These are phyloP conservation scores for Pharnaceum exiguum DNA, from an alignment of 148 eudicot genomes.

Conservation along the genomic window DNA sequence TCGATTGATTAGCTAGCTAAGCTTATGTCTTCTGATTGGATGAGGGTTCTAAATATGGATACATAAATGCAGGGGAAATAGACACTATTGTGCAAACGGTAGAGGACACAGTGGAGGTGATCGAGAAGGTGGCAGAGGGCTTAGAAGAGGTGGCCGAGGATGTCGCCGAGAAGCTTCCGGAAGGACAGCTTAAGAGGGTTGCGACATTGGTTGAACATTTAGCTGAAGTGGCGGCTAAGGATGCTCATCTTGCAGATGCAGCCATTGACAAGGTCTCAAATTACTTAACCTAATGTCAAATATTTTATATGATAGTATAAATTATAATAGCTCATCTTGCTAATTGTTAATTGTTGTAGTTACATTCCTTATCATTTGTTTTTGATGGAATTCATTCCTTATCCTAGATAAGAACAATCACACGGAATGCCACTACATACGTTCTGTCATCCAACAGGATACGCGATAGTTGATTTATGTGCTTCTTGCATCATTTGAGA, in stretches of 20 bases:
- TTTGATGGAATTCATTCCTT: too few species aligned
- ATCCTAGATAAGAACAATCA: too few species aligned
- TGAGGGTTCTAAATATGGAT: too few species aligned
- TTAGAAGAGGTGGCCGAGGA: constrained; percentile 40
- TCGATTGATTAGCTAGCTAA: background rate
- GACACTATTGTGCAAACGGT: constrained; percentile 28
- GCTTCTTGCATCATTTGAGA: too few species aligned
- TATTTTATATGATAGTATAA: too few species aligned
- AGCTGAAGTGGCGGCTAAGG: constrained; percentile 29
- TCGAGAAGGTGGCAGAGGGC: constrained; percentile 43
- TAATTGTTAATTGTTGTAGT: background rate
- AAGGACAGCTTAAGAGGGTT: constrained; percentile 21
- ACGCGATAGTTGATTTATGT: too few species aligned
- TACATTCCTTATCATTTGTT: too few species aligned
- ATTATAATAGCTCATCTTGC: background rate
- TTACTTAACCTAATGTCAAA: background rate
- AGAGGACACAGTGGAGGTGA: constrained; percentile 29
- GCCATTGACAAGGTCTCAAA: constrained; percentile 38
- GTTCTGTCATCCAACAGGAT: too few species aligned
- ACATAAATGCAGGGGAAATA: constrained; percentile 21
- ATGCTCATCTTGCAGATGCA: constrained; percentile 29
- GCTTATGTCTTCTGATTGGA: background rate
- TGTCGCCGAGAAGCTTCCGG: constrained; percentile 24
- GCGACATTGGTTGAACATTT: constrained; percentile 22
- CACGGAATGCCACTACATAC: too few species aligned